phyloP scores from a whole-genome alignment of 2,329 filamentous ascomycete species.

The Colletotrichum caudatum region DNA sequence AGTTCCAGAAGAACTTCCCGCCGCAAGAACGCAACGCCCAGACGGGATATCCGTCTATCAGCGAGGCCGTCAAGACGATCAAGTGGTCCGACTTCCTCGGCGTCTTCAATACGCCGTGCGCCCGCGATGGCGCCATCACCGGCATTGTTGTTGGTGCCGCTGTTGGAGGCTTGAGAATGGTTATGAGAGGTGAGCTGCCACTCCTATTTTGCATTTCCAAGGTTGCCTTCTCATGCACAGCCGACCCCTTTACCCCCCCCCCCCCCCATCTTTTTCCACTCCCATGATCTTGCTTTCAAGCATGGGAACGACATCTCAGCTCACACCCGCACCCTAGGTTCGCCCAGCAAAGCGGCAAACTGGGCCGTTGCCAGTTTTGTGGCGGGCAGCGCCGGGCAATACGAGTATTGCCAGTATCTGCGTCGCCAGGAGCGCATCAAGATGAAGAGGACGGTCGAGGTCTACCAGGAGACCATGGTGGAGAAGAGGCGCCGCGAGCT shows the following conservation, averaged over 20 bases:
- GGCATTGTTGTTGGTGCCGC: slow-evolving; percentile 86
- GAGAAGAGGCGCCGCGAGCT: slow-evolving; percentile 58
- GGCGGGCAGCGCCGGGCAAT: slow-evolving; percentile 75
- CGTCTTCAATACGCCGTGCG: slow-evolving; percentile 84
- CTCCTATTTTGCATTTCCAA: background rate
- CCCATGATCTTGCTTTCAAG: background rate
- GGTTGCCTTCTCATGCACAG: background rate
- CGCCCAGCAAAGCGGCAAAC: slow-evolving; percentile 76
- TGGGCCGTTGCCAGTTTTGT: slow-evolving; percentile 87
- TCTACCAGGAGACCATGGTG: slow-evolving; percentile 57
- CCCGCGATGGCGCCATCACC: slow-evolving; percentile 82
- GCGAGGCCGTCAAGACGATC: slow-evolving; percentile 75
- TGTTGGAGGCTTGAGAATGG: slow-evolving; percentile 78
- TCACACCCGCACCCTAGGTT: slow-evolving; percentile 12
- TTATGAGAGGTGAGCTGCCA: slow-evolving; percentile 76
- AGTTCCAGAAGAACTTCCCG: slow-evolving; percentile 44
- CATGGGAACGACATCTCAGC: background rate
- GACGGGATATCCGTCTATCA: slow-evolving; percentile 55
- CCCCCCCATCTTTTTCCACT: too few species aligned
- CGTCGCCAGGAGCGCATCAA: slow-evolving; percentile 81
- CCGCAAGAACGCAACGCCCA: slow-evolving; percentile 40
- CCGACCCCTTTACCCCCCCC: background rate
- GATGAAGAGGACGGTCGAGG: slow-evolving; percentile 87
- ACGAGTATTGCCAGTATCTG: slow-evolving; percentile 86
- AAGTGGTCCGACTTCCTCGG: slow-evolving; percentile 76